Conservation (phyloP, 1,139 yeast species). For the Candida sp. region DNA sequence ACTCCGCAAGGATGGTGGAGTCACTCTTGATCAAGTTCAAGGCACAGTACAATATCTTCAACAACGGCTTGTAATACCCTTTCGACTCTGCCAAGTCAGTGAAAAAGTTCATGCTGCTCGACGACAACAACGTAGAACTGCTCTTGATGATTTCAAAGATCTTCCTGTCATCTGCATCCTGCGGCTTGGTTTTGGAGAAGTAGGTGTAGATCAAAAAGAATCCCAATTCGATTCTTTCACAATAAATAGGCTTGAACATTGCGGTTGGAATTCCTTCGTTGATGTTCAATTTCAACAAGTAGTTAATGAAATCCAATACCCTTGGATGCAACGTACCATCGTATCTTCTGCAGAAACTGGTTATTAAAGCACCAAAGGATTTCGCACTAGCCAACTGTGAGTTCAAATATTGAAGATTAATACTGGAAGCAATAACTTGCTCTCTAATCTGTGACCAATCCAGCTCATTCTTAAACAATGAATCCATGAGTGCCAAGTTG, state of each 20-base stretch:
- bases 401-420: constrained; percentile 65
- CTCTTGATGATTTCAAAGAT: constrained; percentile 44
- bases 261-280: constrained; percentile 57
- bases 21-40: constrained; percentile 49
- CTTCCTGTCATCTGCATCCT: constrained; percentile 25
- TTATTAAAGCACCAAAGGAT: constrained; percentile 78
- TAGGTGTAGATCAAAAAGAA: constrained; percentile 64
- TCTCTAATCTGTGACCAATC: constrained; percentile 57
- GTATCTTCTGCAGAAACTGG: constrained; percentile 59
- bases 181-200: constrained; percentile 29
- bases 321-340: constrained; percentile 35
- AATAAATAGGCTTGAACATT: constrained; percentile 53
- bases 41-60: constrained; percentile 59
- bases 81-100: constrained; percentile 40
- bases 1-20: constrained; percentile 45
- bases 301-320: constrained; percentile 48
- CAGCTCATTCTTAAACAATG: constrained; percentile 48
- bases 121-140: constrained; percentile 45
- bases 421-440: constrained; percentile 62
- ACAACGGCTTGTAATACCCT: constrained; percentile 59
- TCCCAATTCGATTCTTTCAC: constrained; percentile 70
- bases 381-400: constrained; percentile 74
- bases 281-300: constrained; percentile 55
- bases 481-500: constrained; percentile 67
- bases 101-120: constrained; percentile 50